Evolutionary conservation across 1,284 basidiomycete genomes (phyloP).

Genomic region (Tilletia walkeri): DNA sequence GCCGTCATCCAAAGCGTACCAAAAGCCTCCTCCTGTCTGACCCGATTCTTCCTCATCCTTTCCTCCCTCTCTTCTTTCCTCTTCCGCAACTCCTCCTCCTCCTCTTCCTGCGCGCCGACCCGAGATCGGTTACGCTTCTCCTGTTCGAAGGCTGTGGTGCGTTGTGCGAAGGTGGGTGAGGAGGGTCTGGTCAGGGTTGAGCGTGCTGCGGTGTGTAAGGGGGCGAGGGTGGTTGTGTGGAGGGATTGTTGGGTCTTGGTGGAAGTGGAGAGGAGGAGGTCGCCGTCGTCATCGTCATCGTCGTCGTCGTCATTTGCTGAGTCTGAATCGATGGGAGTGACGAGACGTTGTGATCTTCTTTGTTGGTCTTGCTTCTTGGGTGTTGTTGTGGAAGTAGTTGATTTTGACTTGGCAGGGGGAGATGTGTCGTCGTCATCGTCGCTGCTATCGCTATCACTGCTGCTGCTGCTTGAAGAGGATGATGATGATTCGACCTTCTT

Average conservation of each 20-base stretch:
- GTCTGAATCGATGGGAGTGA: neutral
- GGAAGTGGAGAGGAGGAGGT: conserved; percentile 12
- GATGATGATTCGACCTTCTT: conserved; percentile 6
- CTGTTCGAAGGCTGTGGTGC: conserved; percentile 14
- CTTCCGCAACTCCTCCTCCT: neutral
- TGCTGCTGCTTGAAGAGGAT: neutral
- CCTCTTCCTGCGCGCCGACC: neutral
- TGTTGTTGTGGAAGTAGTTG: neutral
- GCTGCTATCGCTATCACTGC: neutral
- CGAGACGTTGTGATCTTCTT: neutral
- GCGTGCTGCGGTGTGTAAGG: neutral
- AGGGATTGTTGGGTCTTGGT: neutral
- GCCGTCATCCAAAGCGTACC: conserved; percentile 12
- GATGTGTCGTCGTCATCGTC: neutral
- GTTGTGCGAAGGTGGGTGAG: neutral
- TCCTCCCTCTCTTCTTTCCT: conserved; percentile 2
- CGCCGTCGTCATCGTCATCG: neutral
- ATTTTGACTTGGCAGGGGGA: neutral
- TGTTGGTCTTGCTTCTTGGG: neutral
- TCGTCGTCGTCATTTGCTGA: neutral
- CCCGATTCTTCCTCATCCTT: neutral
- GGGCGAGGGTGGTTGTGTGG: neutral
- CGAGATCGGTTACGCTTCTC: conserved; percentile 5
- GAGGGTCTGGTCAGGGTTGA: conserved; percentile 4
- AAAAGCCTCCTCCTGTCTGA: conserved; percentile 14